phyloP scores from a whole-genome alignment of 2,329 filamentous ascomycete species.

The Colletotrichum graminicola region DNA sequence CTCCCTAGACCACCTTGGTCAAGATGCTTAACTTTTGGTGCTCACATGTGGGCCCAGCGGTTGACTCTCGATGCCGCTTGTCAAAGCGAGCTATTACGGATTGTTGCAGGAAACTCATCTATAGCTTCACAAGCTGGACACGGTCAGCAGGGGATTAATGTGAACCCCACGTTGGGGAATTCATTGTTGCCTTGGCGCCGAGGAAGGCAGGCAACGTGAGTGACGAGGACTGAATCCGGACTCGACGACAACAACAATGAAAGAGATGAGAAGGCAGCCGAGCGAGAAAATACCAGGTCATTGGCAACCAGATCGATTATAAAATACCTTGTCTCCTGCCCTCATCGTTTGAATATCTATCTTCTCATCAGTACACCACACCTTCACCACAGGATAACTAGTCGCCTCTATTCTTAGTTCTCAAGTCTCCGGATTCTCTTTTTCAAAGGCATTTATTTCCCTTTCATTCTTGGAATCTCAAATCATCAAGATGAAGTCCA shows the following conservation, averaged over 20 bases:
- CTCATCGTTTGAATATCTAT: neutral
- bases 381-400: slow-evolving; percentile 39
- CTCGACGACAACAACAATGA: neutral
- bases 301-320: slow-evolving; percentile 20
- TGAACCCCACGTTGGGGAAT: slow-evolving; percentile 25
- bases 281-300: neutral
- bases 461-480: neutral
- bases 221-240: slow-evolving; percentile 28
- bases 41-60: slow-evolving; percentile 5
- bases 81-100: slow-evolving; percentile 3
- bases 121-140: slow-evolving; percentile 13
- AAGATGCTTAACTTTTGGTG: slow-evolving; percentile 17
- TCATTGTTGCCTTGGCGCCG: slow-evolving; percentile 11
- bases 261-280: neutral
- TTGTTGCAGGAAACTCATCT: slow-evolving; percentile 18
- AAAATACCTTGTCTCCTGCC: slow-evolving; percentile 29
- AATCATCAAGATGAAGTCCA: slow-evolving; percentile 40
- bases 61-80: slow-evolving; percentile 3
- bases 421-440: slow-evolving; percentile 25
- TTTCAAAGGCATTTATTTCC: neutral
- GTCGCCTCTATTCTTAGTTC: slow-evolving; percentile 28
- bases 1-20: slow-evolving; percentile 28
- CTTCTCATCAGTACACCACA: slow-evolving; percentile 33
- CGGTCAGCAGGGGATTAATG: slow-evolving; percentile 2
- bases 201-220: neutral